Evolutionary conservation across 2,329 filamentous ascomycete genomes (phyloP), one percentile per base, ranked within the genome.

Genomic region (Rasamsonia emersonii): DNA sequence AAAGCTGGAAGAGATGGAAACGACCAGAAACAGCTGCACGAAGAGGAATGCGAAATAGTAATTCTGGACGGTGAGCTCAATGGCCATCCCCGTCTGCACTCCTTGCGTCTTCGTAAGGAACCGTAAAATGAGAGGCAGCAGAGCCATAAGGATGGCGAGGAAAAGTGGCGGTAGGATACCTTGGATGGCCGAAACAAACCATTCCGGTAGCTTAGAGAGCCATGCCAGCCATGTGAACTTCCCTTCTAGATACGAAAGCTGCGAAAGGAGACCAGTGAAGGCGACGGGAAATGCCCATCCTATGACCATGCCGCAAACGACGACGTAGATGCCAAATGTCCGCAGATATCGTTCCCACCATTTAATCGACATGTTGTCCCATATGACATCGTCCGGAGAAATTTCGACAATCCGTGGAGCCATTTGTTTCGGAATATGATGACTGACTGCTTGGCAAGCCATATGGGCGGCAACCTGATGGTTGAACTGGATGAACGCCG

Each of bases 401-500:
- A 98, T 86, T 53, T 98, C 91, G n/a, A 94, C 82, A 24, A 84
- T 73, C 17, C 91, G 77, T 1, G 91, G 91, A 1, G 85, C 74
- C 91, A 98, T 98, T 27, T 93, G 83, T 46, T 84, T 84, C 1
- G 91, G 91, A 1, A 94, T 59, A 49, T 98, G 91, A 54, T 96
- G 86, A 23, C 82, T 86, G 27, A 93, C 71, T 28, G 85, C 79
- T 55, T 98, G 91, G 54, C 86, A 95, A 36, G 89, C 91, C 91
- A 98, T 96, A 50, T 98, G 91, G 0, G 91, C 91, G 4, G 89
- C 88, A 2, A 95, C 84, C 54, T 98, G 91, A 51, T 95, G 82
- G 51, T 98, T 94, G 70, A 98, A 98, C 54, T 98, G 91, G 39
- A 98, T 86, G 47, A 98, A 98, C 1, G 91, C 91, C 1, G 89